Conservation (phyloP, 495 filamentous ascomycete species). For the Neurospora tetraspora region DNA sequence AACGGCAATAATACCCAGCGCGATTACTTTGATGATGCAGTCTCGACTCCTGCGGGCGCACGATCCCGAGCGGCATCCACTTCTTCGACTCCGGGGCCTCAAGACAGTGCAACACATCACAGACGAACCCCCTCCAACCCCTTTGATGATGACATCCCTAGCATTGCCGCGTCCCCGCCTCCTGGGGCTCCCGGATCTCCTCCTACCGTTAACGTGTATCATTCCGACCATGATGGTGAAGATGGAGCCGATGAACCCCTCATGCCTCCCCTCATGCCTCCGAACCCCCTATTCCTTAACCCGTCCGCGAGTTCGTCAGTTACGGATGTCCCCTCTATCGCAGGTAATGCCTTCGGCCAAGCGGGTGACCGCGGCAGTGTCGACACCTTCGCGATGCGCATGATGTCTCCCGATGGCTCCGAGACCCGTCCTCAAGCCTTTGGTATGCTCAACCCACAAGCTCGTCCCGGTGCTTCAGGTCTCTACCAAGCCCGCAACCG, state of each 20-base stretch:
- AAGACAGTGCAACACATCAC: constrained; percentile 4
- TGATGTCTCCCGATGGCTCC: constrained; percentile 16
- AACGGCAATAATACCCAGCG: background rate
- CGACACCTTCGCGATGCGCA: constrained; percentile 19
- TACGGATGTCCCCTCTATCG: constrained; percentile 10
- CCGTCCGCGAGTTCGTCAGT: constrained; percentile 13
- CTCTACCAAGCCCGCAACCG: constrained; percentile 12
- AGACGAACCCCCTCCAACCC: constrained; percentile 10
- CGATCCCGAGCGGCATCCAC: constrained; percentile 10
- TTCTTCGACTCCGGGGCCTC: background rate
- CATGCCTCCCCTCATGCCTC: constrained; percentile 9
- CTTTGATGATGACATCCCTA: constrained; percentile 2
- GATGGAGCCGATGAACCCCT: constrained; percentile 12
- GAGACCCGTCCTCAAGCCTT: constrained; percentile 11
- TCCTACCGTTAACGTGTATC: background rate
- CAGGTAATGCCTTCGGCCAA: constrained; percentile 9
- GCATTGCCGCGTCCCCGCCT: background rate
- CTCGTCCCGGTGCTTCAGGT: constrained; percentile 8
- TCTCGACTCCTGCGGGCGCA: constrained; percentile 5
- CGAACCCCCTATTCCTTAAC: constrained; percentile 16
- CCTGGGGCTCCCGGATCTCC: constrained; percentile 4
- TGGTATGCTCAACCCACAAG: constrained; percentile 9
- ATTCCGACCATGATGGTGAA: background rate
- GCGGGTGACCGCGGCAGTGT: constrained; percentile 10
- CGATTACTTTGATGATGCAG: constrained; percentile 8